Base-by-base conservation (phyloP, 2,329 filamentous ascomycete genomes). In the Penicillium sp. region DNA sequence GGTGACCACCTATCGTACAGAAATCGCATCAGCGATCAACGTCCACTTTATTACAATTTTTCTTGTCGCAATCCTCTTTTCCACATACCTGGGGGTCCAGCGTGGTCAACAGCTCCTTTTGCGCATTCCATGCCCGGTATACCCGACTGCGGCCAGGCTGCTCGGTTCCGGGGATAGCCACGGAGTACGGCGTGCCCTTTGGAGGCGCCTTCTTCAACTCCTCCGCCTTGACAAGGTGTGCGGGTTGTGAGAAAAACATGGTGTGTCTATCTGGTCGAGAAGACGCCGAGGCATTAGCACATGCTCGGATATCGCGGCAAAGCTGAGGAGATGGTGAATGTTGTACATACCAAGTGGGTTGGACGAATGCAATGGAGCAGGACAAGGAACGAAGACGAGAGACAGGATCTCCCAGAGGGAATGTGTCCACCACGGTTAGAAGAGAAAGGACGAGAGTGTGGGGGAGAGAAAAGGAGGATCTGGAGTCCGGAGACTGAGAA, bases 41-140 rank as follows among this genome's bases (percentile, higher is more conserved):
- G 3, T 12, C 10, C 17, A 39, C 22, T 20, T 2, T 17, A 11
- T 7, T 28, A 2, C 3, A 4, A 8, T 7, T 14, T 25, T 35
- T 17, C 7, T 41, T 28, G 37, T 52, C 10, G 34, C 20, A 3
- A 28, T 39, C 35, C 4, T 1, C 34, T 45, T 17, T 28, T 35
- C 48, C 34, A 35, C 72, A 57, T 72, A 89, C 78, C 53, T 86
- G 77, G 17, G 92, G 90, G 72, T 95, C 89, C 64, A 90, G 80
- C 5, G 89, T 89, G 70, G 85, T 83, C 43, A 96, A 78, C 58
- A 96, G 82, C 60, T 85, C 86, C 77, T 96, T 88, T 59, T 84
- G 83, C 71, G 89, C 88, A 64, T 86, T 86, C 86, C 89, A 96
- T 77, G 96, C 89, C 62, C 95, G 87, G 78, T 98, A 98, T 64